A percentile compares a stretch with the other conserved stretches of the same genome.
These are phyloP conservation scores for Xylaria multiplex DNA, from an alignment of 2,329 filamentous ascomycete genomes.

Conservation along the genomic window DNA sequence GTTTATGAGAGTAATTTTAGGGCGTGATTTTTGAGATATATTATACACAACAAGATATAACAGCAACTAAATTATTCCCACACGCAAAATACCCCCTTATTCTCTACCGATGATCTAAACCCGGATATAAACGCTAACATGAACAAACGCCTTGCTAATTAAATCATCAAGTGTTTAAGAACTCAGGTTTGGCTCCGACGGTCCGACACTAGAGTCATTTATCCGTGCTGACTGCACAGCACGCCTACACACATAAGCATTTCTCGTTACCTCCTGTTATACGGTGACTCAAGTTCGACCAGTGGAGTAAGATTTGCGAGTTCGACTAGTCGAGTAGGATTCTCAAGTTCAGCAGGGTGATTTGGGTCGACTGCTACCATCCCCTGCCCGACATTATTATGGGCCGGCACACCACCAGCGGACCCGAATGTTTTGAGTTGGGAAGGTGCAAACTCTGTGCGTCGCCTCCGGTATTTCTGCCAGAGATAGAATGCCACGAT, in stretches of 20 bases:
- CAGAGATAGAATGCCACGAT: slow-evolving; percentile 25
- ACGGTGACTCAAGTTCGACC: slow-evolving; percentile 10
- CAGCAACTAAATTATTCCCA: neutral
- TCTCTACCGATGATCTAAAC: neutral
- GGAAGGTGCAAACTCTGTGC: neutral
- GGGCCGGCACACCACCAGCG: no score
- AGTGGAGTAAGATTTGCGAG: neutral
- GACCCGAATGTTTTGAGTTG: slow-evolving; percentile 7
- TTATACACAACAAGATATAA: no score
- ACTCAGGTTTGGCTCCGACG: neutral
- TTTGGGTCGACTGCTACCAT: slow-evolving; percentile 9
- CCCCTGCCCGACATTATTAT: neutral
- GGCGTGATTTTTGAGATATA: neutral
- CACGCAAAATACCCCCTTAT: neutral
- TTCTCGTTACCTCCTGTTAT: neutral
- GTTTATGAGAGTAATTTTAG: slow-evolving; percentile 1
- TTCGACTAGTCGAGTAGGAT: no score
- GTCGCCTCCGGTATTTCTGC: slow-evolving; percentile 2
- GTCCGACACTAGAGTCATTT: neutral
- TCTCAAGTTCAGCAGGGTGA: slow-evolving; percentile 24
- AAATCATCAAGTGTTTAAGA: neutral
- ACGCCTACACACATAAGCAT: no score
- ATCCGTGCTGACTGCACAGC: neutral
- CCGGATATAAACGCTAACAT: neutral
- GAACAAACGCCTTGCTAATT: neutral